Evolutionary conservation across 2,329 filamentous ascomycete genomes (phyloP).

Genomic region (Microsporum audouinii): DNA sequence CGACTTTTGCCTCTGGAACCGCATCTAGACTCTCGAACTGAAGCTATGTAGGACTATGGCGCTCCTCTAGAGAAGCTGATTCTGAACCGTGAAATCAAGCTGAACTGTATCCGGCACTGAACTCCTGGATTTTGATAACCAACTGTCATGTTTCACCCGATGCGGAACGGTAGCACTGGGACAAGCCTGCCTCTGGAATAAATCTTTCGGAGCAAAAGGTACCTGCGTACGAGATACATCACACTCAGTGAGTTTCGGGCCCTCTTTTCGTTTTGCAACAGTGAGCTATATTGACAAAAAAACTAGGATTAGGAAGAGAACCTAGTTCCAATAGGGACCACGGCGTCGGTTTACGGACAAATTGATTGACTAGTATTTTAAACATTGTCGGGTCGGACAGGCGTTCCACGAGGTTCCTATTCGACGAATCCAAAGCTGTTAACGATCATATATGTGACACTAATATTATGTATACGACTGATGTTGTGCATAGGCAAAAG

Average conservation of each 20-base stretch:
- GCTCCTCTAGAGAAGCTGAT: not conserved
- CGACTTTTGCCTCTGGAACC: not conserved
- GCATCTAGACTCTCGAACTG: not conserved
- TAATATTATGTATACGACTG: not conserved
- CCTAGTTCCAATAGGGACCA: not conserved
- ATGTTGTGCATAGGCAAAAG: not conserved
- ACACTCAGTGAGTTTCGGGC: not conserved
- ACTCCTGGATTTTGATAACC: not conserved
- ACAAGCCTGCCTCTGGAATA: not conserved
- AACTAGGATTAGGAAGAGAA: not conserved
- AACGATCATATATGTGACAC: not conserved
- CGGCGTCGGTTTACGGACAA: not conserved
- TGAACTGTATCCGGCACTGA: not conserved
- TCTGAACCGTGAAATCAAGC: not conserved
- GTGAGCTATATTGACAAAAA: not conserved
- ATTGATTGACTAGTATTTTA: not conserved
- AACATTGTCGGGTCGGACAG: not conserved
- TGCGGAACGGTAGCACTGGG: not conserved
- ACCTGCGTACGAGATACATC: not conserved
- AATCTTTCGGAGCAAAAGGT: not conserved
- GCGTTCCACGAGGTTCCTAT: not conserved
- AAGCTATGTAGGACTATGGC: not conserved
- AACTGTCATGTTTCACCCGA: not conserved
- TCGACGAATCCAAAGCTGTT: not conserved
- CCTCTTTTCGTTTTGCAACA: not conserved